These are phyloP conservation scores for Castanopsis chinensis DNA, from an alignment of 306 rosid species.

Conservation along the genomic window DNA sequence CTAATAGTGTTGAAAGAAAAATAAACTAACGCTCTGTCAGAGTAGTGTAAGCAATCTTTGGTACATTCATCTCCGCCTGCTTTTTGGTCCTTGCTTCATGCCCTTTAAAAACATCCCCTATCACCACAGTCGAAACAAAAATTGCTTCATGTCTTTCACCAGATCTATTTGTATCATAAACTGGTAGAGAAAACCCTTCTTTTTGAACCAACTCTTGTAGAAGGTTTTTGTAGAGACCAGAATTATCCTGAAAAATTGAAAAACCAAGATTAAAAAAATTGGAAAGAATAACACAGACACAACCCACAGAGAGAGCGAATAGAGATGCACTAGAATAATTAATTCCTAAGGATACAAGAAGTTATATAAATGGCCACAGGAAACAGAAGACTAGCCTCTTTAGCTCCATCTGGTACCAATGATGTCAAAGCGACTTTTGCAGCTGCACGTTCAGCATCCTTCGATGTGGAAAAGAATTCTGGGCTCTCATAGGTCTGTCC, in stretches of 20 bases:
- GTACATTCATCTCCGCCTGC: conserved; percentile 76
- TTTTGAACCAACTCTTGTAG: conserved; percentile 74
- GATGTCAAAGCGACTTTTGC: conserved; percentile 73
- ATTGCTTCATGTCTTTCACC: conserved; percentile 60
- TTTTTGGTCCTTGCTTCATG: conserved; percentile 63
- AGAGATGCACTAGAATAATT: neutral
- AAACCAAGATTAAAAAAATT: neutral
- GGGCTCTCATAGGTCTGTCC: conserved; percentile 59
- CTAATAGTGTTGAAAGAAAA: conserved; percentile 9
- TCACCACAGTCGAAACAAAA: conserved; percentile 66
- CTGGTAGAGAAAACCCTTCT: conserved; percentile 47
- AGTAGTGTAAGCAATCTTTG: conserved; percentile 63
- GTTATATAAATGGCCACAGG: conserved; percentile 3
- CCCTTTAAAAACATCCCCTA: conserved; percentile 50
- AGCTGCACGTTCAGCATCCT: conserved; percentile 89
- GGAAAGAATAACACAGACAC: neutral
- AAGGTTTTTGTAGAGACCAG: conserved; percentile 66
- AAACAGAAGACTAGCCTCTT: conserved; percentile 57
- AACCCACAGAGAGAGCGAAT: neutral
- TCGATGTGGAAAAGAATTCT: conserved; percentile 47
- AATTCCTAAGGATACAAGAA: neutral
- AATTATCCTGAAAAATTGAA: conserved; percentile 43
- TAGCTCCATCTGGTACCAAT: conserved; percentile 39
- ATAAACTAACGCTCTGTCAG: conserved; percentile 53
- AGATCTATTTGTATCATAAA: conserved; percentile 39